Evolutionary conservation across 768 basidiomycete species (phyloP).

Genomic region (Suillus sp.): DNA sequence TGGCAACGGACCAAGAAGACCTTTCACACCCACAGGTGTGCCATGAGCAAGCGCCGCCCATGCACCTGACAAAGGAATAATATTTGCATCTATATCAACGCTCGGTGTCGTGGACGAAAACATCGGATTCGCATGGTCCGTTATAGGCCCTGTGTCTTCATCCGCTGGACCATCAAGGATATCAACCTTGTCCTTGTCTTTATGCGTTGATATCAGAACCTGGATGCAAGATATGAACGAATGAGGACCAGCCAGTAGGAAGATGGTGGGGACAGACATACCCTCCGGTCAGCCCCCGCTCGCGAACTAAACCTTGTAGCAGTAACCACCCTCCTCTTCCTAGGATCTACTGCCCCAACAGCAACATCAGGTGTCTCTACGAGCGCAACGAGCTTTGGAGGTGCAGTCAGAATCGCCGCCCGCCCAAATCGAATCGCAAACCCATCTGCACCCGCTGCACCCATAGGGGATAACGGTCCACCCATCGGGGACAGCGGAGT

Average conservation of each 20-base stretch:
- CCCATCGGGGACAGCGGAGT: slow-evolving; percentile 35
- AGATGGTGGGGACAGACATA: slow-evolving; percentile 40
- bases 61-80: slow-evolving; percentile 69
- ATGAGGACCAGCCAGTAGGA: slow-evolving; percentile 1
- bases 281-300: slow-evolving; percentile 79
- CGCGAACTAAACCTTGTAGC: slow-evolving; percentile 87
- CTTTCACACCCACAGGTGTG: slow-evolving; percentile 48
- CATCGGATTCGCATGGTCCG: slow-evolving; percentile 18
- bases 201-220: slow-evolving; percentile 86
- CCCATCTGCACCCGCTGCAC: slow-evolving; percentile 30
- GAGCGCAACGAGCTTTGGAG: slow-evolving; percentile 80
- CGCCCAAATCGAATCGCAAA: slow-evolving; percentile 61
- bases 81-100: slow-evolving; percentile 65
- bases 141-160: neutral
- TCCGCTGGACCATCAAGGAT: slow-evolving; percentile 21
- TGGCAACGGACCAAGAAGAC: slow-evolving; percentile 63
- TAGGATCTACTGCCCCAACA: slow-evolving; percentile 85
- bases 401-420: slow-evolving; percentile 76
- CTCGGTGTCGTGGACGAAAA: slow-evolving; percentile 31
- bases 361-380: slow-evolving; percentile 88
- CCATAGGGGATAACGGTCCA: slow-evolving; percentile 29
- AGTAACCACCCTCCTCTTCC: slow-evolving; percentile 82
- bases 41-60: slow-evolving; percentile 68
- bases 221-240: slow-evolving; percentile 29
- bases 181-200: slow-evolving; percentile 48